These are phyloP conservation scores for Acrocalymma vagum DNA, from an alignment of 2,329 filamentous ascomycete species.

Conservation along the genomic window DNA sequence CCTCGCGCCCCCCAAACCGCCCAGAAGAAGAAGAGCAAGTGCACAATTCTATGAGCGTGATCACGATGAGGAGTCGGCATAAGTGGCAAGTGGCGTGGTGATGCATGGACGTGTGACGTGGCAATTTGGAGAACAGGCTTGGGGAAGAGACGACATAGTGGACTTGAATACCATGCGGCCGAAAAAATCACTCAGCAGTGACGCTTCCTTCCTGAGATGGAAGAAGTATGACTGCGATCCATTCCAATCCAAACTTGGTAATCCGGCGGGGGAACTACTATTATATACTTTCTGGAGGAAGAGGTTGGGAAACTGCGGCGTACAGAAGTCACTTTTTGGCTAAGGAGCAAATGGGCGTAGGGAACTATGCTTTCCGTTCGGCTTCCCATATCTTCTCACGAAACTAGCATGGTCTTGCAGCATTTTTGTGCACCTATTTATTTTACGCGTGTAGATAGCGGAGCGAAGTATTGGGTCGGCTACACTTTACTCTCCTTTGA, in stretches of 20 bases:
- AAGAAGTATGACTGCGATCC: too few relatives aligned
- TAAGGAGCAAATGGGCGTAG: too few relatives aligned
- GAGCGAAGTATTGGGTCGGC: conserved; percentile 15
- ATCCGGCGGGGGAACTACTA: too few relatives aligned
- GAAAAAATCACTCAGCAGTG: too few relatives aligned
- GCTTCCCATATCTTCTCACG: conserved; percentile 8
- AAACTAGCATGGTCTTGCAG: conserved; percentile 15
- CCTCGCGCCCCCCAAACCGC: conserved; percentile 42
- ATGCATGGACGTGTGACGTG: conserved; percentile 3
- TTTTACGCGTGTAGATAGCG: conserved; percentile 38
- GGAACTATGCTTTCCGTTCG: conserved; percentile 7
- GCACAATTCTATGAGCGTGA: conserved; percentile 37
- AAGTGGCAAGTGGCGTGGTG: conserved; percentile 8
- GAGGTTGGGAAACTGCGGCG: too few relatives aligned
- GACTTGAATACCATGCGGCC: conserved; percentile 35
- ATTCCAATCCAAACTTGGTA: too few relatives aligned
- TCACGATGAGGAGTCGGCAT: conserved; percentile 2
- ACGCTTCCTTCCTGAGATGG: conserved; percentile 3
- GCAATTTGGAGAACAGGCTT: conserved; percentile 34
- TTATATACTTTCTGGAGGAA: too few relatives aligned
- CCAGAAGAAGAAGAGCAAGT: conserved; percentile 37
- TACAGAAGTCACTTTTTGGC: too few relatives aligned
- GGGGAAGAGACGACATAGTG: too few relatives aligned
- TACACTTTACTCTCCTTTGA: conserved; percentile 40
- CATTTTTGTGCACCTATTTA: conserved; percentile 15